phyloP scores from a whole-genome alignment of 352 stramenopile species.

The Pythium diclinum region DNA sequence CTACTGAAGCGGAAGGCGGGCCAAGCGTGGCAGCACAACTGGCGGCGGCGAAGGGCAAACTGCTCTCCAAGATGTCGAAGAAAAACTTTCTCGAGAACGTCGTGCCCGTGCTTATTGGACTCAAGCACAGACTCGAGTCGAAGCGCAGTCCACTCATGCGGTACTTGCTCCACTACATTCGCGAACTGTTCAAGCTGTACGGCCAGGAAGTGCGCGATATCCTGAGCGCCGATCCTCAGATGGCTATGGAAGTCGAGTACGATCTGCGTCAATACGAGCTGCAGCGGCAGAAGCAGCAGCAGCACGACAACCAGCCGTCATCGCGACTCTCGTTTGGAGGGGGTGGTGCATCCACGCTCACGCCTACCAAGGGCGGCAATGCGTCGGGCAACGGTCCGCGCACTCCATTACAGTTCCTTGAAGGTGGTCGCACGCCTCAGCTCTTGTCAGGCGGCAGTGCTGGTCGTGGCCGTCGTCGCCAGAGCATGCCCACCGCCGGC shows the following conservation, averaged over 20 bases:
- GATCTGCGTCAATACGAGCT: slow-evolving; percentile 86
- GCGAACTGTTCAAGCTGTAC: slow-evolving; percentile 92
- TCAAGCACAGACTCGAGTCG: slow-evolving; percentile 94
- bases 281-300: slow-evolving; percentile 49
- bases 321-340: slow-evolving; percentile 17
- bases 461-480: slow-evolving; percentile 25
- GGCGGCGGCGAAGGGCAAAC: slow-evolving; percentile 87
- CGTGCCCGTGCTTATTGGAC: slow-evolving; percentile 93
- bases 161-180: slow-evolving; percentile 93
- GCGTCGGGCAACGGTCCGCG: slow-evolving; percentile 3
- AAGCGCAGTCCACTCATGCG: slow-evolving; percentile 93
- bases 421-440: slow-evolving; percentile 21
- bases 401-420: slow-evolving; percentile 21
- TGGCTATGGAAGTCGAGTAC: slow-evolving; percentile 96
- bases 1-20: slow-evolving; percentile 33
- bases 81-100: slow-evolving; percentile 98
- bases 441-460: slow-evolving; percentile 11
- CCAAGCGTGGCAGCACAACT: slow-evolving; percentile 62
- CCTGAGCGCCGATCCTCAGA: slow-evolving; percentile 89
- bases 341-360: background rate
- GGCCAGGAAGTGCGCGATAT: slow-evolving; percentile 93
- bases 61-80: slow-evolving; percentile 95
- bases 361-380: slow-evolving; percentile 16
- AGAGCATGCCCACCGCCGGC: slow-evolving; percentile 46
- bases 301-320: slow-evolving; percentile 36